Percentiles rank a stretch among this genome's conserved stretches.
Conservation (phyloP, 75 land plant genomes). For the Pinus taeda region DNA sequence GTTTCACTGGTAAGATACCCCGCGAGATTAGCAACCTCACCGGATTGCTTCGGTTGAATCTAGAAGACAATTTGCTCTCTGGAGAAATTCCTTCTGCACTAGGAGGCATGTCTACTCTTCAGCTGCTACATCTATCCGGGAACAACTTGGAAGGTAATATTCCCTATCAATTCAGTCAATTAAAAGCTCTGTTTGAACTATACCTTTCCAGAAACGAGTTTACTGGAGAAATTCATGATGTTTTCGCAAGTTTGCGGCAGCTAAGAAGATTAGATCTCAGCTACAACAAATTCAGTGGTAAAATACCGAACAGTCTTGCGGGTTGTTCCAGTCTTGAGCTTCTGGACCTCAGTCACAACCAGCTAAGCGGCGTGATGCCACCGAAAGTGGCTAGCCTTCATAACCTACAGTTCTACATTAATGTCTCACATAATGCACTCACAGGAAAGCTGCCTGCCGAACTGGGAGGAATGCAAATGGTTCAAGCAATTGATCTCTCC, state of each 20-base stretch:
- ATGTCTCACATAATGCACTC: constrained; percentile 33
- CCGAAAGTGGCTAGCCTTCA: background rate
- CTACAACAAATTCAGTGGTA: background rate
- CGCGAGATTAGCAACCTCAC: background rate
- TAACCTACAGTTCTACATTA: background rate
- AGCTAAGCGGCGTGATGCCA: background rate
- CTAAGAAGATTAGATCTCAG: no score
- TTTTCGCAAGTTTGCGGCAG: no score
- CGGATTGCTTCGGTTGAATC: background rate
- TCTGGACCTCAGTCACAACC: background rate
- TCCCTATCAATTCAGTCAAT: background rate
- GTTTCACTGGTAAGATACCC: background rate
- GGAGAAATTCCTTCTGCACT: constrained; percentile 22
- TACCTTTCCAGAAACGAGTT: background rate
- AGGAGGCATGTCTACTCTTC: constrained; percentile 12
- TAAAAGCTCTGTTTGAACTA: background rate
- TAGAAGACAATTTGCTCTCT: background rate
- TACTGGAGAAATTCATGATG: background rate
- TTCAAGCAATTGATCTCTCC: constrained; percentile 59
- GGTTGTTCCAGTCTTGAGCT: background rate
- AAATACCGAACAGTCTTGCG: background rate
- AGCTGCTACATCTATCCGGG: background rate
- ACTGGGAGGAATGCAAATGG: constrained; percentile 36
- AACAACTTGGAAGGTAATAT: constrained; percentile 10
- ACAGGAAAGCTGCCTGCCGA: constrained; percentile 50